phyloP scores from a whole-genome alignment of 2,329 filamentous ascomycete species.

The Zarea fungicola region DNA sequence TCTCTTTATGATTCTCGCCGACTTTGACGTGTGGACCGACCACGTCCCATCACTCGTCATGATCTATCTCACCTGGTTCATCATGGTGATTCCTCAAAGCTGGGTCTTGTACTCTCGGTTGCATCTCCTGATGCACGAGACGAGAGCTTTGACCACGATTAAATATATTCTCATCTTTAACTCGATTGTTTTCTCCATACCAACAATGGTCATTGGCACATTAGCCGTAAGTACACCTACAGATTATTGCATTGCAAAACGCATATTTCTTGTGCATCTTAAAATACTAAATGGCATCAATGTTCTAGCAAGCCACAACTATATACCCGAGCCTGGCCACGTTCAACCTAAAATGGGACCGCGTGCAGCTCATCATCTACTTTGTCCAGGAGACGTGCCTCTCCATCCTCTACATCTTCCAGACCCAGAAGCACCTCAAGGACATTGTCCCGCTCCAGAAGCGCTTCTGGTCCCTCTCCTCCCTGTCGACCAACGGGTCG shows the following conservation, averaged over 20 bases:
- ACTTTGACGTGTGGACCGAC: conserved; percentile 17
- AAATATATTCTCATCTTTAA: conserved; percentile 52
- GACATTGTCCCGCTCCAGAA: conserved; percentile 6
- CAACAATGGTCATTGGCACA: conserved; percentile 49
- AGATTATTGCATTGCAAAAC: too few relatives aligned
- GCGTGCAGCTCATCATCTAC: conserved; percentile 48
- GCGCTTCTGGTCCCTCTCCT: conserved; percentile 35
- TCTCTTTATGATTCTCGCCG: conserved; percentile 39
- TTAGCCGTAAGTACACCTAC: conserved; percentile 40
- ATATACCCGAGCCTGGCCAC: conserved; percentile 18
- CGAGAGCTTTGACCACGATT: conserved; percentile 39
- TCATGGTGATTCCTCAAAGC: conserved; percentile 54
- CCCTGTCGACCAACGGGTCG: conserved; percentile 35
- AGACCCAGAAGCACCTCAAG: conserved; percentile 15
- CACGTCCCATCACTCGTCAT: conserved; percentile 14
- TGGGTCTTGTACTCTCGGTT: conserved; percentile 57
- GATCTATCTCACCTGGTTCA: conserved; percentile 20
- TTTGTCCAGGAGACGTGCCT: conserved; percentile 47
- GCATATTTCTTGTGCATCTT: neutral
- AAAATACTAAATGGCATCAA: neutral
- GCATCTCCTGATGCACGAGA: conserved; percentile 50
- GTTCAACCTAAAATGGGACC: conserved; percentile 39
- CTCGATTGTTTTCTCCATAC: conserved; percentile 45
- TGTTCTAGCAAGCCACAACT: conserved; percentile 22
- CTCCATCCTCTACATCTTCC: conserved; percentile 42